Percentiles rank a stretch among this genome's conserved stretches.
These are phyloP conservation scores for Paragyromitra xinjiangensis DNA, from an alignment of 495 filamentous ascomycete species.

Conservation along the genomic window DNA sequence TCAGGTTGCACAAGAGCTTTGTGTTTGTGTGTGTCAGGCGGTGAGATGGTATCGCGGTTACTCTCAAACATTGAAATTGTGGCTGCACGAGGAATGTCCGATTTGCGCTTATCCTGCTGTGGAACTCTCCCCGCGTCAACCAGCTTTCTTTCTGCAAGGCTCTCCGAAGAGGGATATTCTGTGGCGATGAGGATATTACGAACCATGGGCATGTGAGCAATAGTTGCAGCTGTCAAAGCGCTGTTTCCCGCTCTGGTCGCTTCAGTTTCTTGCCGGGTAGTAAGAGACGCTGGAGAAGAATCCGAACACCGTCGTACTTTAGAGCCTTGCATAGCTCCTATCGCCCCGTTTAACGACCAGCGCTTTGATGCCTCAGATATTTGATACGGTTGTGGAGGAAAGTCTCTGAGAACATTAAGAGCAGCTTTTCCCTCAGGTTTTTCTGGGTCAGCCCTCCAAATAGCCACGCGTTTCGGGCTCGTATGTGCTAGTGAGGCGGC, in stretches of 20 bases:
- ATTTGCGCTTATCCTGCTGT: slow-evolving; percentile 53
- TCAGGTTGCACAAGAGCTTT: slow-evolving; percentile 39
- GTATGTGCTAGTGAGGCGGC: slow-evolving; percentile 53
- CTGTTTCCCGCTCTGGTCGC: slow-evolving; percentile 31
- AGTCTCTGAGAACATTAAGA: slow-evolving; percentile 19
- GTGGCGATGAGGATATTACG: slow-evolving; percentile 29
- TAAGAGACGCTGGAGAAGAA: slow-evolving; percentile 31
- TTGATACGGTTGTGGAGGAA: slow-evolving; percentile 30
- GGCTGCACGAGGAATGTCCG: slow-evolving; percentile 47
- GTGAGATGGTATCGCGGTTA: slow-evolving; percentile 31
- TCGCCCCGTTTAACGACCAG: slow-evolving; percentile 51
- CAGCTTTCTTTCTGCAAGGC: slow-evolving; percentile 37
- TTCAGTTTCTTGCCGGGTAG: slow-evolving; percentile 35
- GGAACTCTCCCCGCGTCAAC: slow-evolving; percentile 38
- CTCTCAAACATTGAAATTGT: slow-evolving; percentile 52
- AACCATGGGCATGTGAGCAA: slow-evolving; percentile 50
- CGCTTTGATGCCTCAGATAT: slow-evolving; percentile 38
- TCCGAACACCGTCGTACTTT: slow-evolving; percentile 31
- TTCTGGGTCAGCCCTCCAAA: slow-evolving; percentile 27
- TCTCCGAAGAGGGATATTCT: slow-evolving; percentile 38
- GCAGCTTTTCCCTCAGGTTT: slow-evolving; percentile 39
- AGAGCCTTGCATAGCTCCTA: slow-evolving; percentile 43
- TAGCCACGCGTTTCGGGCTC: slow-evolving; percentile 18
- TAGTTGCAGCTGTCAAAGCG: slow-evolving; percentile 46
- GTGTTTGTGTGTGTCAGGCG: slow-evolving; percentile 44